A percentile compares a stretch with the other conserved stretches of the same genome.
Conservation (phyloP, 305 asterid species). For the Ilex paraguariensis region DNA sequence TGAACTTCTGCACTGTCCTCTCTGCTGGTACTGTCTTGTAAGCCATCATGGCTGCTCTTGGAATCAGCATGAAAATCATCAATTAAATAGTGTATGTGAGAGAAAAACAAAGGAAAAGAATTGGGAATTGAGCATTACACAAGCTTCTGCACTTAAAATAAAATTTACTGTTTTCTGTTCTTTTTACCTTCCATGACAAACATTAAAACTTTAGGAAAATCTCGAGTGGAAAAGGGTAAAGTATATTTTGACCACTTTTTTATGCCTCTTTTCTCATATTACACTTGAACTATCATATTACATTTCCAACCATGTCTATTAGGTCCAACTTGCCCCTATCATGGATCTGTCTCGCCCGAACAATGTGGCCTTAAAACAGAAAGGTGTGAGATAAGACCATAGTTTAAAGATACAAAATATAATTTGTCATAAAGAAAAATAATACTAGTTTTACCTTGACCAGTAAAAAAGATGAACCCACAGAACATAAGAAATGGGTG, state of each 20-base stretch:
- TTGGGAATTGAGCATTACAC: background rate
- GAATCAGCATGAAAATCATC: background rate
- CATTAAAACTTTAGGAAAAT: no score
- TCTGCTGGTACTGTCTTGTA: constrained; percentile 57
- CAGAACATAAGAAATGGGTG: constrained; percentile 85
- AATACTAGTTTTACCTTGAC: constrained; percentile 45
- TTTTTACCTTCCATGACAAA: no score
- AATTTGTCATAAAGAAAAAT: background rate
- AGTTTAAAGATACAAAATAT: no score
- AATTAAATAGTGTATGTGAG: background rate
- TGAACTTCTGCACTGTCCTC: constrained; percentile 35
- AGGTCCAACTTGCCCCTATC: no score
- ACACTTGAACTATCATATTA: no score
- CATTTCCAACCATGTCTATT: no score
- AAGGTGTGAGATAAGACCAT: background rate
- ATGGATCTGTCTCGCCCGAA: no score
- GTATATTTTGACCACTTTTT: no score
- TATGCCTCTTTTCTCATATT: no score
- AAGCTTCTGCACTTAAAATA: background rate
- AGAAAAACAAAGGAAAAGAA: constrained; percentile 1
- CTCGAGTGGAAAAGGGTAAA: no score
- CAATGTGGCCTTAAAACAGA: no score
- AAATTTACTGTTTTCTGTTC: no score
- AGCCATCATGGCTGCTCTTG: constrained; percentile 70
- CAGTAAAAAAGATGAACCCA: constrained; percentile 68